Conservation (phyloP, 164 flowering plant species). For the Chloranthus sessilifolius region DNA sequence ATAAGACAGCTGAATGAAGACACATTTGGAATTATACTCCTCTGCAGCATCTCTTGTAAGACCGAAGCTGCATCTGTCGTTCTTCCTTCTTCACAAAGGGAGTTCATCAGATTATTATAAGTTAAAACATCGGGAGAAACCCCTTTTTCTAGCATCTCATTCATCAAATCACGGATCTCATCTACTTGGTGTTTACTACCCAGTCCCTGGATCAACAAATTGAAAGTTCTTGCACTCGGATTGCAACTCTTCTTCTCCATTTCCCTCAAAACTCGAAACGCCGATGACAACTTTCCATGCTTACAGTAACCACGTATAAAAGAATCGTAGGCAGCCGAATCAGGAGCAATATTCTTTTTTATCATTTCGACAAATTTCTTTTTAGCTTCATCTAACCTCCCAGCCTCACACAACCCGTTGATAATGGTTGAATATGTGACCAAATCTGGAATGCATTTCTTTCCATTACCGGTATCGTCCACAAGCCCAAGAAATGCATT, state of each 20-base stretch:
- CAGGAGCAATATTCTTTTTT: slow-evolving; percentile 60
- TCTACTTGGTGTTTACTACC: slow-evolving; percentile 57
- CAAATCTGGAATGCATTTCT: slow-evolving; percentile 69
- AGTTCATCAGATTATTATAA: slow-evolving; percentile 56
- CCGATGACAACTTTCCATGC: slow-evolving; percentile 73
- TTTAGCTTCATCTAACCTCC: slow-evolving; percentile 83
- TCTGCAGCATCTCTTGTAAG: slow-evolving; percentile 75
- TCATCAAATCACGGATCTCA: slow-evolving; percentile 65
- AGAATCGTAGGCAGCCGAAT: slow-evolving; percentile 55
- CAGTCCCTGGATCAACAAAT: slow-evolving; percentile 71
- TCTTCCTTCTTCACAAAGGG: slow-evolving; percentile 66
- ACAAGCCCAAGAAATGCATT: slow-evolving; percentile 57
- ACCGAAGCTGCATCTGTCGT: slow-evolving; percentile 54
- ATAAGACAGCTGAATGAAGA: slow-evolving; percentile 56
- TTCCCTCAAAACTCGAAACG: slow-evolving; percentile 82
- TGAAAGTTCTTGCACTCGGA: slow-evolving; percentile 64
- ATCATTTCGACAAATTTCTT: slow-evolving; percentile 74
- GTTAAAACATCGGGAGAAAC: slow-evolving; percentile 58
- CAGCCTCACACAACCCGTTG: slow-evolving; percentile 63
- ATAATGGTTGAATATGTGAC: slow-evolving; percentile 74
- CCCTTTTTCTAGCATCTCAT: slow-evolving; percentile 79
- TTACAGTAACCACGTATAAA: slow-evolving; percentile 63
- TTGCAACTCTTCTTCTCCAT: slow-evolving; percentile 81
- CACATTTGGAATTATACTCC: slow-evolving; percentile 55
- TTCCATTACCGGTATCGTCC: slow-evolving; percentile 37